Evolutionary conservation across 805 yeast species (phyloP), one percentile per base, ranked within the genome.

Genomic region (Metahyphopichia silvanorum): DNA sequence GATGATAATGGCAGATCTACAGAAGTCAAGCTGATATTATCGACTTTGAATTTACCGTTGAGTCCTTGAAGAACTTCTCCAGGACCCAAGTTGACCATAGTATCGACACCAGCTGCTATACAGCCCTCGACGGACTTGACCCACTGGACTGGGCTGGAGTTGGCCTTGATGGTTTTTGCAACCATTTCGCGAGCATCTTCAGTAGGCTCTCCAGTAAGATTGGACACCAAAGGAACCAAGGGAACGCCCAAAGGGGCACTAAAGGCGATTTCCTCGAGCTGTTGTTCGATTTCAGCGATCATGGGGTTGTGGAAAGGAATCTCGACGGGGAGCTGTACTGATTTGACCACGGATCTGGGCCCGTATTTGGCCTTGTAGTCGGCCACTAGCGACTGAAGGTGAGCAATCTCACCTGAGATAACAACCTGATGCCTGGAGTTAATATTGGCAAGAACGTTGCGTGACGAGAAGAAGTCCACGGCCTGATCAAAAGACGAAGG

Each of bases 271-370:
- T 58, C 45, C 14, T 55, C 41, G 35, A 74, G 54, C 20, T 49
- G 44, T 10, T 53, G 46, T 33, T 62, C 66, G 5, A 76, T 69
- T 1, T 56, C 54, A 22, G 34, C 33, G 47, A 77, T 47, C 3
- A 63, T 38, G 8, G 56, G 48, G 36, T 63, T 66, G 47, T 76
- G 82, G 49, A 76, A 76, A 12, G 82, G 79, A 2, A 75, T 67
- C 2, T 60, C 49, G 6, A 74, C 79, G 2, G 72, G 65, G 27
- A 75, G 46, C 25, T 40, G 40, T 1, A 54, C 50, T 3, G 54
- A 38, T 38, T 55, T 55, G 9, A 60, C 42, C 4, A 53, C 47
- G 10, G 37, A 41, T 34, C 39, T 44, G n/a, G 34, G 20, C 9
- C 27, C 24, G 29, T 42, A 27, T 41, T 51, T 32, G 32, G 41